Conservation (phyloP, 129 eudicot genomes). For the Deinandra increscens region DNA sequence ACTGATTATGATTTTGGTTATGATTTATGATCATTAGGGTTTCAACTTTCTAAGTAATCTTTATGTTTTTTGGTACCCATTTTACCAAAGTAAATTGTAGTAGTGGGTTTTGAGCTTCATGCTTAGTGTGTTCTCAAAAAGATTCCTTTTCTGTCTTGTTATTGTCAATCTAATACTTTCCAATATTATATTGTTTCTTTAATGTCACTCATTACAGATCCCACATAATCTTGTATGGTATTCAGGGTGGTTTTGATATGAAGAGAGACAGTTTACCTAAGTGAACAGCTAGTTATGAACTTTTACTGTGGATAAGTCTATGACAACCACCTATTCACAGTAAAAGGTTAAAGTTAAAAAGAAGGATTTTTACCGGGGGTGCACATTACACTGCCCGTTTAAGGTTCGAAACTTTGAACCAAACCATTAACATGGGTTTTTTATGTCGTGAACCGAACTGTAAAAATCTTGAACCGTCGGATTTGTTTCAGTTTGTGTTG, state of each 20-base stretch:
- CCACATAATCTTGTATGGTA: conserved; percentile 41
- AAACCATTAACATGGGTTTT: neutral
- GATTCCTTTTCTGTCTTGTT: conserved; percentile 14
- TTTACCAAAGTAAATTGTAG: conserved; percentile 7
- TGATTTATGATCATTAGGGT: neutral
- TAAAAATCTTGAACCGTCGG: neutral
- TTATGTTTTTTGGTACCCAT: conserved; percentile 10
- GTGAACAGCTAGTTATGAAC: conserved; percentile 9
- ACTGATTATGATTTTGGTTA: neutral
- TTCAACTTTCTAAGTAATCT: neutral
- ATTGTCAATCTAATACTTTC: conserved; percentile 6
- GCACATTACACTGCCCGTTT: neutral
- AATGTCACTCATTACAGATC: conserved; percentile 29
- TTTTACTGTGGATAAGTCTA: conserved; percentile 9
- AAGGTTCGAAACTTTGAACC: neutral
- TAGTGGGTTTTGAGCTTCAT: conserved; percentile 16
- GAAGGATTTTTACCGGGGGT: neutral
- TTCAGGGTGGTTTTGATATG: conserved; percentile 25
- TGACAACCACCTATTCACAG: conserved; percentile 6
- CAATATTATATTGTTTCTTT: conserved; percentile 21
- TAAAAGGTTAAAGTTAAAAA: neutral
- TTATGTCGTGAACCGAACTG: neutral
- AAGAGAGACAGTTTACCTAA: conserved; percentile 32
- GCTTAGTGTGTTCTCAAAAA: conserved; percentile 15
- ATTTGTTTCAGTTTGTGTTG: neutral